Conservation (phyloP, 768 basidiomycete genomes). For the Podaxis mareebaensis region DNA sequence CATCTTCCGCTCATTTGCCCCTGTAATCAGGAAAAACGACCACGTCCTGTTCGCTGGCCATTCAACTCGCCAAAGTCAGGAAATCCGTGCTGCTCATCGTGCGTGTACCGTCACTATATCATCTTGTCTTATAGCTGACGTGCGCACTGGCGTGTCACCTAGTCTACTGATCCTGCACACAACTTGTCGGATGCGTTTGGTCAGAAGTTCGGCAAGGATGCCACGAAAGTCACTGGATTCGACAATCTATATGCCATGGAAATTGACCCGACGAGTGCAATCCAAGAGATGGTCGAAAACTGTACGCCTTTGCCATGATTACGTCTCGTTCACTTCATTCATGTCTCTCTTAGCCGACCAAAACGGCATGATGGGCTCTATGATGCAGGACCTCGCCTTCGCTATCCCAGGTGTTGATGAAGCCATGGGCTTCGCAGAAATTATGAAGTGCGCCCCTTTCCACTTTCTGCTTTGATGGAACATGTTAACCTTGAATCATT, state of each 20-base stretch:
- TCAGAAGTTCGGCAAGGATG: slow-evolving; percentile 99
- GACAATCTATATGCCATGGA: slow-evolving; percentile 98
- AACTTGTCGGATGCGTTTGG: slow-evolving; percentile 98
- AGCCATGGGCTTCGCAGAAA: slow-evolving; percentile 99
- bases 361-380: slow-evolving; percentile 95
- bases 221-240: slow-evolving; percentile 97
- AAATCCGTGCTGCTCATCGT: slow-evolving; percentile 98
- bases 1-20: slow-evolving; percentile 8
- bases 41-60: slow-evolving; percentile 96
- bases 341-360: slow-evolving; percentile 61
- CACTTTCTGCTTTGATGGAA: not conserved
- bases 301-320: slow-evolving; percentile 50
- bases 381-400: slow-evolving; percentile 99
- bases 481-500: slow-evolving; percentile 13
- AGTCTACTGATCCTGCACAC: slow-evolving; percentile 99
- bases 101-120: slow-evolving; percentile 31
- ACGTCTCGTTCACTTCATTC: not conserved
- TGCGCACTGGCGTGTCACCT: slow-evolving; percentile 7
- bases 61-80: slow-evolving; percentile 85
- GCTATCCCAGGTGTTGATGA: slow-evolving; percentile 99
- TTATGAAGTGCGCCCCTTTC: slow-evolving; percentile 84
- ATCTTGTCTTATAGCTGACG: slow-evolving; percentile 1
- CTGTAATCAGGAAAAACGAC: slow-evolving; percentile 85
- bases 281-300: slow-evolving; percentile 99
- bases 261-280: slow-evolving; percentile 96